Conservation (phyloP, 2,329 filamentous ascomycete species). For the Tolypocladium pustulatum region DNA sequence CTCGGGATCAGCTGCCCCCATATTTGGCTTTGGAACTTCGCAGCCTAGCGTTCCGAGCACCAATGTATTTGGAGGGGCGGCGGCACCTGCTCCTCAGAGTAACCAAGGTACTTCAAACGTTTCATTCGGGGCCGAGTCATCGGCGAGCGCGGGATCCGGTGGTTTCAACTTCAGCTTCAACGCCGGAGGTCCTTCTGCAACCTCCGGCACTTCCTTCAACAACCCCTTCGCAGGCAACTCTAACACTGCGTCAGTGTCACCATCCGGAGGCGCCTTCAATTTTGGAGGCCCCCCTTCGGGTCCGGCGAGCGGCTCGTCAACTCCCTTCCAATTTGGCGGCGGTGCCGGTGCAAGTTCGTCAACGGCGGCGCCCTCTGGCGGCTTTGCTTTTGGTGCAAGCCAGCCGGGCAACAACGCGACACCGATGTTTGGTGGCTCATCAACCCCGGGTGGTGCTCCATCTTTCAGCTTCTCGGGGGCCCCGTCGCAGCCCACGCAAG, state of each 20-base stretch:
- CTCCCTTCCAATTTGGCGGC: slow-evolving; percentile 27
- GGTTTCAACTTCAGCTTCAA: slow-evolving; percentile 21
- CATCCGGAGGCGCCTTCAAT: slow-evolving; percentile 22
- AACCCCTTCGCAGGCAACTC: slow-evolving; percentile 27
- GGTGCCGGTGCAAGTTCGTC: slow-evolving; percentile 11
- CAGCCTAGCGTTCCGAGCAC: slow-evolving; percentile 17
- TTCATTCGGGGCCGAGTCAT: slow-evolving; percentile 23
- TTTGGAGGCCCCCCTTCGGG: slow-evolving; percentile 23
- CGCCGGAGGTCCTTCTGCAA: slow-evolving; percentile 2
- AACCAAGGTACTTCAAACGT: slow-evolving; percentile 16
- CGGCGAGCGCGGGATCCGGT: slow-evolving; percentile 11
- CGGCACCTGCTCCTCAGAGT: slow-evolving; percentile 12
- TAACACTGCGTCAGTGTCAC: slow-evolving; percentile 10
- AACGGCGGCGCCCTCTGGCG: slow-evolving; percentile 9
- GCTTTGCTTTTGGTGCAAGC: slow-evolving; percentile 16
- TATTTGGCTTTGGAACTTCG: slow-evolving; percentile 23
- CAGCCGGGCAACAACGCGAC: slow-evolving; percentile 11
- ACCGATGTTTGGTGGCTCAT: slow-evolving; percentile 19
- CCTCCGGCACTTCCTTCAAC: slow-evolving; percentile 20
- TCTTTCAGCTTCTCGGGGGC: slow-evolving; percentile 29
- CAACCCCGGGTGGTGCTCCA: slow-evolving; percentile 18
- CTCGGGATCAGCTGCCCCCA: slow-evolving; percentile 13
- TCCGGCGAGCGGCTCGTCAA: slow-evolving; percentile 13
- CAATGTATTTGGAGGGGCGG: slow-evolving; percentile 24
- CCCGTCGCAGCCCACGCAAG: slow-evolving; percentile 16